Conservation (phyloP, 2,329 filamentous ascomycete genomes). For the Coniella vitis region DNA sequence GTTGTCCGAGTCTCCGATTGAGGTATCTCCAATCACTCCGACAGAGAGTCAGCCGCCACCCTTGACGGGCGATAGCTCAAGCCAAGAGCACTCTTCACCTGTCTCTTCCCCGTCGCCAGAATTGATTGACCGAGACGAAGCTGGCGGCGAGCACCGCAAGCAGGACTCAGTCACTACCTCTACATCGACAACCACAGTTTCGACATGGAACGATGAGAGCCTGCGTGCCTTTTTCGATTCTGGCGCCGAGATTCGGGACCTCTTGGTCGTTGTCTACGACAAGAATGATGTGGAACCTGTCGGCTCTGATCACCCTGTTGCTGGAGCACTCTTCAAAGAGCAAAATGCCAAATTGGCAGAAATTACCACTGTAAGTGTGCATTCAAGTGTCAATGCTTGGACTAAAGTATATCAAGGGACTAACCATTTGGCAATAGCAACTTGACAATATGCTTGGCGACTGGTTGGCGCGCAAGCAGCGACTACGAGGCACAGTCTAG, state of each 20-base stretch:
- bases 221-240: constrained; percentile 89
- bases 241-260: constrained; percentile 78
- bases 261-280: constrained; percentile 88
- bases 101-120: constrained; percentile 60
- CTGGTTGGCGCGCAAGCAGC: constrained; percentile 68
- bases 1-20: constrained; percentile 61
- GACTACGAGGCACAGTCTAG: constrained; percentile 46
- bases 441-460: constrained; percentile 81
- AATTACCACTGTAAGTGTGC: constrained; percentile 65
- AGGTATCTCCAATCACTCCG: constrained; percentile 51
- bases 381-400: too few relatives aligned
- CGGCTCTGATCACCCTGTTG: constrained; percentile 78
- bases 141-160: constrained; percentile 32
- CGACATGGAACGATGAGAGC: constrained; percentile 80
- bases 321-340: constrained; percentile 72
- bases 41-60: constrained; percentile 49
- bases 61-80: constrained; percentile 64
- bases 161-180: constrained; percentile 47
- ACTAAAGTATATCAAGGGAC: constrained; percentile 6
- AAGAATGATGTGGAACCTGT: constrained; percentile 76
- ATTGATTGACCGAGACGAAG: constrained; percentile 43
- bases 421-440: constrained; percentile 42
- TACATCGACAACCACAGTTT: constrained; percentile 48
- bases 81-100: constrained; percentile 57
- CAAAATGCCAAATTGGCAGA: constrained; percentile 81